Evolutionary conservation across 257 asterid species (phyloP).

Genomic region (Fraxinus cuspidata): DNA sequence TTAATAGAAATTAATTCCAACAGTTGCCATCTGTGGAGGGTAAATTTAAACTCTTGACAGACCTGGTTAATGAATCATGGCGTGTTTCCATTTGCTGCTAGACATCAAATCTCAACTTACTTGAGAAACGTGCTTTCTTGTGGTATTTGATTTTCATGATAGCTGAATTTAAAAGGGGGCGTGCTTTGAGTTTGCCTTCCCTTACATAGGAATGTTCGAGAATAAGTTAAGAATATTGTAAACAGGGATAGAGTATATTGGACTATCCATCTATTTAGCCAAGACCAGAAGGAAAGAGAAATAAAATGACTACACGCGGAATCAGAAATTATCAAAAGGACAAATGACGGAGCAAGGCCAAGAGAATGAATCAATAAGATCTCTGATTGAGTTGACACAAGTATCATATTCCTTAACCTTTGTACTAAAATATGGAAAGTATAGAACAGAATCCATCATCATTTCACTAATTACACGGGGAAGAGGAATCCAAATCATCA

Average conservation of each 20-base stretch:
- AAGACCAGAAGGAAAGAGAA: not conserved
- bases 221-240: not conserved
- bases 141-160: not conserved
- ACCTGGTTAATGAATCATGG: too few species aligned
- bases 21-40: too few species aligned
- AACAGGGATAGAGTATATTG: not conserved
- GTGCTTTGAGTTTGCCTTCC: not conserved
- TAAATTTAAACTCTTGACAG: too few species aligned
- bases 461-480: not conserved
- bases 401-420: not conserved
- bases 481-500: not conserved
- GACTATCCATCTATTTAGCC: not conserved
- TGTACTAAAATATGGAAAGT: not conserved
- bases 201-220: conserved; percentile 10
- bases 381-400: not conserved
- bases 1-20: too few species aligned
- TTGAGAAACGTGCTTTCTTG: not conserved
- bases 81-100: too few species aligned
- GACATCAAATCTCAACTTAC: conserved; percentile 9
- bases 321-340: too few species aligned
- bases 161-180: not conserved
- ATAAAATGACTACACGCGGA: not conserved
- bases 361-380: not conserved
- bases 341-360: too few species aligned
- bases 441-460: not conserved